Conservation (phyloP, 73 alveolate species). For the Uronychia setigera region DNA sequence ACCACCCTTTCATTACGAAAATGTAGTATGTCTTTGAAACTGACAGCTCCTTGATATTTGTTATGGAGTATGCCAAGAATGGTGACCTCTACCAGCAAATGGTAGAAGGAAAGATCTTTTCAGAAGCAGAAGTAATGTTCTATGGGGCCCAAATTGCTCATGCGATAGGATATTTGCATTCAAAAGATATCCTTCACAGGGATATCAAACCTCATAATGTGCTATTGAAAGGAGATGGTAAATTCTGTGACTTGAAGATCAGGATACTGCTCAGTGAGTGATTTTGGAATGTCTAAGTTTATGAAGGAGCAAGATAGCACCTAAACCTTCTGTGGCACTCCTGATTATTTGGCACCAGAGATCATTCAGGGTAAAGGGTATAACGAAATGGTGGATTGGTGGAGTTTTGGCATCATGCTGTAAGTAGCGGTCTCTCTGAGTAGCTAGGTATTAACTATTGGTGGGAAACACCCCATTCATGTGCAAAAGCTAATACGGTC, state of each 20-base stretch:
- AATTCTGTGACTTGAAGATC: conserved; percentile 43
- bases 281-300: conserved; percentile 91
- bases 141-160: conserved; percentile 16
- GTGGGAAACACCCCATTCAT: background rate
- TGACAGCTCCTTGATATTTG: background rate
- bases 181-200: conserved; percentile 78
- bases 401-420: conserved; percentile 85
- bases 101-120: background rate
- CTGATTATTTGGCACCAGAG: conserved; percentile 94
- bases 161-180: conserved; percentile 24
- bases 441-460: background rate
- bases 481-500: background rate
- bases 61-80: background rate
- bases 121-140: conserved; percentile 16
- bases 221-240: conserved; percentile 81
- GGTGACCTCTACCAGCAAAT: background rate
- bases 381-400: conserved; percentile 81
- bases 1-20: conserved; percentile 24
- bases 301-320: conserved; percentile 64
- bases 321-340: conserved; percentile 85
- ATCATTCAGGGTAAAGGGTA: conserved; percentile 73
- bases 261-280: conserved; percentile 61
- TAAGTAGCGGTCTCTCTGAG: conserved; percentile 33
- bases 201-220: conserved; percentile 97
- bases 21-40: conserved; percentile 35